Evolutionary conservation across 73 alveolate species (phyloP).

Genomic region (Paramecium biaurelia): DNA sequence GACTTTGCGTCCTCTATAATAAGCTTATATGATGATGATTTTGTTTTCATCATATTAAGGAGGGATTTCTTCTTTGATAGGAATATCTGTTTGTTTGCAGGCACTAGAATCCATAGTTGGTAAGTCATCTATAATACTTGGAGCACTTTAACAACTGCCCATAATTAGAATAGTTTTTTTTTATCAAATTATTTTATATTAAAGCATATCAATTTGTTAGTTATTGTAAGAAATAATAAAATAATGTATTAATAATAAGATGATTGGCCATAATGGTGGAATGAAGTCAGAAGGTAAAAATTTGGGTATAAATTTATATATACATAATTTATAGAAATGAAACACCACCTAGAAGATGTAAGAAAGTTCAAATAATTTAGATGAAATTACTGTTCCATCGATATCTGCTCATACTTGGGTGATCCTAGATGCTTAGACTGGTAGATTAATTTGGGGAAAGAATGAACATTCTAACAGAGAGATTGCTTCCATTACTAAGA

Average conservation of each 20-base stretch:
- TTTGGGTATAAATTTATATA: neutral
- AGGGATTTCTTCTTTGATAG: neutral
- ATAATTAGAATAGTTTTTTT: neutral
- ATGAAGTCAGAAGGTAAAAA: neutral
- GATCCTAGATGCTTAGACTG: conserved; percentile 64
- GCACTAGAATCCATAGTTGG: neutral
- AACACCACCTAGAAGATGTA: conserved; percentile 31
- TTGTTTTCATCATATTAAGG: conserved; percentile 3
- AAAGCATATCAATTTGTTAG: neutral
- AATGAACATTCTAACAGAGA: conserved; percentile 67
- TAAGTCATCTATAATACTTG: neutral
- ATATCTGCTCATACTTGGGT: conserved; percentile 73
- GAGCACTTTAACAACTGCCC: conserved; percentile 7
- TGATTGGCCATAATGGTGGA: conserved; percentile 31
- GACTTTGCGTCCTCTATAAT: neutral
- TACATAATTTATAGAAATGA: neutral
- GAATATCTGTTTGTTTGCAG: neutral
- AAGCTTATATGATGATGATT: neutral
- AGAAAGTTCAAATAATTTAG: neutral
- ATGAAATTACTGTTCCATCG: conserved; percentile 17
- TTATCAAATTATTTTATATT: neutral
- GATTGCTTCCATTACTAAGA: conserved; percentile 80
- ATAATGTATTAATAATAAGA: neutral
- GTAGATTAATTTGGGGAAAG: conserved; percentile 70
- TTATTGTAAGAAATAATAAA: neutral